A percentile compares a stretch with the other conserved stretches of the same genome.
These are phyloP conservation scores for Claviceps maximensis DNA, from an alignment of 2,329 filamentous ascomycete species.

Conservation along the genomic window DNA sequence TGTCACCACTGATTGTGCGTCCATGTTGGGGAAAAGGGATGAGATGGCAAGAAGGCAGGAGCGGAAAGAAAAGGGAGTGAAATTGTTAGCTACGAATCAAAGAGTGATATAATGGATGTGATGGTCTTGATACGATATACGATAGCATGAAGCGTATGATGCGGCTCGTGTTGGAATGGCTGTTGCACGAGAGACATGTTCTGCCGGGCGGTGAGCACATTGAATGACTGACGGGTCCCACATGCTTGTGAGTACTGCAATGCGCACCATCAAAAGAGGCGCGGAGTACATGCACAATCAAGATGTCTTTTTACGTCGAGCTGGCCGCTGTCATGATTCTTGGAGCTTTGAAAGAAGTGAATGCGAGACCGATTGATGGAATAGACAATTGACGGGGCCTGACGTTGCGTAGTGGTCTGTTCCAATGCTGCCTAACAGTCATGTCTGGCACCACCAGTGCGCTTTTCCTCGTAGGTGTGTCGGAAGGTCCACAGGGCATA, in stretches of 20 bases:
- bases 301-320: not conserved
- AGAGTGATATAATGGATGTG: not conserved
- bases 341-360: too few species aligned
- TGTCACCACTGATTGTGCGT: slow-evolving; percentile 44
- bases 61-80: not conserved
- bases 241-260: not conserved
- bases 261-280: not conserved
- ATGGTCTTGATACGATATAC: not conserved
- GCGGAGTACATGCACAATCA: not conserved
- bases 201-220: slow-evolving; percentile 17
- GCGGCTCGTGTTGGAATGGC: not conserved
- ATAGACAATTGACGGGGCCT: not conserved
- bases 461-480: not conserved
- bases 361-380: not conserved
- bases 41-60: too few species aligned
- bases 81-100: not conserved
- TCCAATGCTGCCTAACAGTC: not conserved
- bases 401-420: not conserved
- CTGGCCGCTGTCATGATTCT: too few species aligned
- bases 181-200: slow-evolving; percentile 6
- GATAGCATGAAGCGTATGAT: not conserved
- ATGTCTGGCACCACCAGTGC: not conserved
- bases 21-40: slow-evolving; percentile 25
- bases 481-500: not conserved
- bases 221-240: not conserved